Conservation (phyloP, 2,329 filamentous ascomycete species). For the Phaeoacremonium minimum region DNA sequence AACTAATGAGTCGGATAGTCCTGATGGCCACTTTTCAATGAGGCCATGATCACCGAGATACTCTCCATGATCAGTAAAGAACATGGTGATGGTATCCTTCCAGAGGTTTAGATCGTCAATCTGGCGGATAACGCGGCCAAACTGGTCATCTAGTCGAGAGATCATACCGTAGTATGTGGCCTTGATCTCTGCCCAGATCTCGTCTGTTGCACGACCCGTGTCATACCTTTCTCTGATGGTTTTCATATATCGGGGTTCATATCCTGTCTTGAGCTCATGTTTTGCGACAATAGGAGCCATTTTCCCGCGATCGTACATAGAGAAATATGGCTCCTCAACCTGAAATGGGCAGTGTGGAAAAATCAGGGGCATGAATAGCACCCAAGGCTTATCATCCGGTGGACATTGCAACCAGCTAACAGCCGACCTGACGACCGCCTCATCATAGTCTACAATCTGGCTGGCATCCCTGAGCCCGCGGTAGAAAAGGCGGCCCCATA, state of each 20-base stretch:
- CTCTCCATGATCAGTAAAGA: conserved; percentile 40
- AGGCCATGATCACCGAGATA: conserved; percentile 41
- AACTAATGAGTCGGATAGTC: conserved; percentile 32
- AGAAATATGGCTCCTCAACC: conserved; percentile 43
- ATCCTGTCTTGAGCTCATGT: conserved; percentile 27
- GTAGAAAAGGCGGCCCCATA: conserved; percentile 36
- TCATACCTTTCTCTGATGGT: conserved; percentile 31
- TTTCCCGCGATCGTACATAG: conserved; percentile 33
- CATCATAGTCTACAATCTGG: conserved; percentile 38
- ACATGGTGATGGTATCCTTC: conserved; percentile 34
- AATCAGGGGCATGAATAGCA: conserved; percentile 35
- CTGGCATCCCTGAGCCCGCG: conserved; percentile 29
- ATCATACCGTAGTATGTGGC: conserved; percentile 45
- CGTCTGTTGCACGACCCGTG: conserved; percentile 30
- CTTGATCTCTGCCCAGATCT: conserved; percentile 37
- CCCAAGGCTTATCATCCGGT: conserved; percentile 33
- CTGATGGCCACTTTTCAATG: conserved; percentile 44
- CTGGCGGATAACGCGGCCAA: conserved; percentile 30
- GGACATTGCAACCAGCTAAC: conserved; percentile 38
- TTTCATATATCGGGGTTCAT: conserved; percentile 36
- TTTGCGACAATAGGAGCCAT: conserved; percentile 12
- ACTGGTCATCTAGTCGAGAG: conserved; percentile 37
- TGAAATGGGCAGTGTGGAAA: conserved; percentile 41
- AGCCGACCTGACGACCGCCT: conserved; percentile 32
- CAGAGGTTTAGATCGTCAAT: conserved; percentile 27